A percentile compares a stretch with the other conserved stretches of the same genome.
Conservation (phyloP, 495 filamentous ascomycete genomes). For the Penicillium canariense region DNA sequence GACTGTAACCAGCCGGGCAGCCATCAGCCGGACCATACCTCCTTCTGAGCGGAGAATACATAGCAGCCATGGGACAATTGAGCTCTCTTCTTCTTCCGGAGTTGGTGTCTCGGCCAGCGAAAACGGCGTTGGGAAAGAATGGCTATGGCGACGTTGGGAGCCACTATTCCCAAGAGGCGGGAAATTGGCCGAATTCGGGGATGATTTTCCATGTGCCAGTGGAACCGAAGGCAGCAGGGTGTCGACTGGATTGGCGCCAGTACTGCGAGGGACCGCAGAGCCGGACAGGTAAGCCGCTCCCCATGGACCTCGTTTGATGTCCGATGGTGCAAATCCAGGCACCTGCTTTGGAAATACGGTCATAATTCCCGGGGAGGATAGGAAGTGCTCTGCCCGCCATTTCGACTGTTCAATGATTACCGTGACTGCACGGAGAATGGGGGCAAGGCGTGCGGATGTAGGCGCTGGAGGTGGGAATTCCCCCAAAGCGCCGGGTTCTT, state of each 20-base stretch:
- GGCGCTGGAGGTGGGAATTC: conserved; percentile 53
- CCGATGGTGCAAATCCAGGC: conserved; percentile 40
- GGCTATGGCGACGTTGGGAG: conserved; percentile 42
- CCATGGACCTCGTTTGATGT: conserved; percentile 50
- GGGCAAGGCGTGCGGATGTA: conserved; percentile 56
- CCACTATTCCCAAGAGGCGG: conserved; percentile 55
- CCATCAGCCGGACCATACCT: conserved; percentile 68
- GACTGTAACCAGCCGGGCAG: conserved; percentile 75
- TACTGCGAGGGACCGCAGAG: conserved; percentile 42
- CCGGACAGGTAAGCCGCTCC: conserved; percentile 44
- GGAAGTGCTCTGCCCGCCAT: conserved; percentile 70
- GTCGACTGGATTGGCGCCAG: conserved; percentile 54
- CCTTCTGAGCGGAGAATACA: conserved; percentile 60
- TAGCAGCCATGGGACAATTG: conserved; percentile 81
- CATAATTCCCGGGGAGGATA: conserved; percentile 73
- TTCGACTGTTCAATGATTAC: conserved; percentile 78
- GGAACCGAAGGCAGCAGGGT: conserved; percentile 55
- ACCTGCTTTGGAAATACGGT: conserved; percentile 62
- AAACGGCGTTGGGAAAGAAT: conserved; percentile 38
- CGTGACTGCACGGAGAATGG: conserved; percentile 76
- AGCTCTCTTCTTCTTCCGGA: conserved; percentile 68
- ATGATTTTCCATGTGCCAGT: conserved; percentile 29
- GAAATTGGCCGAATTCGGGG: conserved; percentile 45
- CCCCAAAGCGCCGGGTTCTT: conserved; percentile 32
- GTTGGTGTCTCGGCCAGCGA: conserved; percentile 37